Base-by-base conservation (phyloP, 345 rosid species). In the Pistacia vera region DNA sequence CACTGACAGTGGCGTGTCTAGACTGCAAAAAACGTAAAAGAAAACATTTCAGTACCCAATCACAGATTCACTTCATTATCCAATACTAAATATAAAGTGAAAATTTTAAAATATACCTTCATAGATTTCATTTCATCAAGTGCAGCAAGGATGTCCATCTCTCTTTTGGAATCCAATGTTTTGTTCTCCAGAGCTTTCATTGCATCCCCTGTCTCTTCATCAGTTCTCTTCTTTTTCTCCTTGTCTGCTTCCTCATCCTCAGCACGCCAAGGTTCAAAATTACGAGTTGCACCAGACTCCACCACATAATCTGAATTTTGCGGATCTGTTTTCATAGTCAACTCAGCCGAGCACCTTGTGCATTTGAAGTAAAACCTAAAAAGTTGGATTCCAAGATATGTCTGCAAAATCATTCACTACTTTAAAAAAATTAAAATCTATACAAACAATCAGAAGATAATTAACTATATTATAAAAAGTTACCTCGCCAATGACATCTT, bases 231-330 rank as follows among this genome's bases (percentile, higher is more conserved):
- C 78, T n/a, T 85, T 33, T 78, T 90, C 78, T 83, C 87, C 65
- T 75, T 79, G 22, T 72, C 68, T 11, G 16, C 68, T 7, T 28
- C 97, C 93, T 91, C 99, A 68, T 96, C 99, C 81, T 85, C 92
- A 0, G 91, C 93, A 59, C 98, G 94, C 99, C 99, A 93, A 30
- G 99, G 99, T 77, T 96, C 99, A 30, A 87, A 96, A 82, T 96
- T 96, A 44, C 98, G 79, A 0, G 90, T 80, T 0, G 98, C 97
- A 11, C 98, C 98, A 8, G 94, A 88, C 78, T 96, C 99, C 5
- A 96, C 97, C 13, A 85, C 67, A 41, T 93, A 96, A 85, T 96
- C 99, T 22, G 99, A 93, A 68, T 93, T 96, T 59, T 96, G 98
- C 0, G 98, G 99, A 78, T 96, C 99, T 0, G 97, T 96, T 87